A percentile compares a stretch with the other conserved stretches of the same genome.
Conservation (phyloP, 1,284 basidiomycete genomes). For the Ustilago lituana region DNA sequence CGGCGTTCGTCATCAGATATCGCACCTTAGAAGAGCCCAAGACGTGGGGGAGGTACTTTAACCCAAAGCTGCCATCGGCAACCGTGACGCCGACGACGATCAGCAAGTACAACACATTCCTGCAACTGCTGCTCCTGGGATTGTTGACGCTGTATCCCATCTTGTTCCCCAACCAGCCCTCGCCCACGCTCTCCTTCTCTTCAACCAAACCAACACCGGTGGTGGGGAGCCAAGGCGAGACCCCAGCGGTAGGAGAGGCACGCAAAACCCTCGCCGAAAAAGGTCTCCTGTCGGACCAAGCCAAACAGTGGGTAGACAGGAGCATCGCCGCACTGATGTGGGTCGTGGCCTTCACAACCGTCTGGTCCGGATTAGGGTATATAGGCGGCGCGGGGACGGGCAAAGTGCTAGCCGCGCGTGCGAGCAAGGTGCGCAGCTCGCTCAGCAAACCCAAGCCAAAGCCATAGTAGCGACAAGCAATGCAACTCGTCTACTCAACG, state of each 20-base stretch:
- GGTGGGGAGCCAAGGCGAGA: not conserved
- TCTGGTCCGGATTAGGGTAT: conserved; percentile 92
- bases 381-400: conserved; percentile 67
- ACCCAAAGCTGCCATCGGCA: conserved; percentile 91
- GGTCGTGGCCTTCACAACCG: conserved; percentile 85
- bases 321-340: conserved; percentile 72
- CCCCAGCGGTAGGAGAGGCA: not conserved
- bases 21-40: conserved; percentile 87
- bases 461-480: too few species aligned
- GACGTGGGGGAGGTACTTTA: conserved; percentile 91
- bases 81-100: conserved; percentile 84
- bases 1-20: conserved; percentile 94
- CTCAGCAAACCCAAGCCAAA: not conserved
- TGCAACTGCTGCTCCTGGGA: conserved; percentile 91
- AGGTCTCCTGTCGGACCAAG: not conserved
- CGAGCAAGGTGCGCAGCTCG: conserved; percentile 5
- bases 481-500: too few species aligned
- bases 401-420: conserved; percentile 21
- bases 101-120: conserved; percentile 80
- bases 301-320: conserved; percentile 40
- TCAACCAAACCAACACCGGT: not conserved
- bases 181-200: conserved; percentile 12
- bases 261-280: not conserved
- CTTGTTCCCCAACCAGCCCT: conserved; percentile 69
- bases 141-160: conserved; percentile 84